These are phyloP conservation scores for Mitragyna speciosa DNA, from an alignment of 257 asterid genomes.

Conservation along the genomic window DNA sequence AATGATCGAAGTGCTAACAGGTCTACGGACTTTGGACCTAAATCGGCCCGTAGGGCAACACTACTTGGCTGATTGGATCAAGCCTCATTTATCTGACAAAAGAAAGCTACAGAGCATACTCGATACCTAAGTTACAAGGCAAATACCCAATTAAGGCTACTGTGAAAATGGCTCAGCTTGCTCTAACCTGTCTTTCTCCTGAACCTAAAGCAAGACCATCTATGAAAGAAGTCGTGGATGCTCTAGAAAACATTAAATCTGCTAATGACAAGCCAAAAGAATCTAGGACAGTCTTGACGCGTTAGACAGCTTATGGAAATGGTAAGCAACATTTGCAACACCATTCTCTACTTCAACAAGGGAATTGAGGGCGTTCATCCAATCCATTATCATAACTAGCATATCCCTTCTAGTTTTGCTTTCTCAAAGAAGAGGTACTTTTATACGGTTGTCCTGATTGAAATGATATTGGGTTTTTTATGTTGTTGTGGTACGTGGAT, in stretches of 20 bases:
- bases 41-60: constrained; percentile 39
- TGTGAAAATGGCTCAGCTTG: constrained; percentile 47
- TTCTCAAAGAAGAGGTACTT: too few relatives aligned
- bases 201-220: constrained; percentile 59
- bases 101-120: constrained; percentile 48
- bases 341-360: constrained; percentile 49
- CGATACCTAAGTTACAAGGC: constrained; percentile 56
- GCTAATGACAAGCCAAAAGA: too few relatives aligned
- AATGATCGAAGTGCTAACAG: constrained; percentile 60
- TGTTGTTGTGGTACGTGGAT: too few relatives aligned
- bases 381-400: too few relatives aligned
- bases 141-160: constrained; percentile 59
- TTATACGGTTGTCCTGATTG: too few relatives aligned
- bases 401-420: too few relatives aligned
- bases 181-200: constrained; percentile 46
- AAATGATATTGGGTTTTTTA: too few relatives aligned
- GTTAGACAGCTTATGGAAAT: constrained; percentile 17
- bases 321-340: constrained; percentile 34
- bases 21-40: constrained; percentile 43
- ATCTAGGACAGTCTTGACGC: constrained; percentile 27
- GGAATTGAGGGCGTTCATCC: constrained; percentile 33
- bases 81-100: constrained; percentile 44
- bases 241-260: too few relatives aligned
- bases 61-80: constrained; percentile 53
- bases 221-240: constrained; percentile 65